phyloP scores from a whole-genome alignment of 345 rosid genomes.

The Gossypium raimondii region DNA sequence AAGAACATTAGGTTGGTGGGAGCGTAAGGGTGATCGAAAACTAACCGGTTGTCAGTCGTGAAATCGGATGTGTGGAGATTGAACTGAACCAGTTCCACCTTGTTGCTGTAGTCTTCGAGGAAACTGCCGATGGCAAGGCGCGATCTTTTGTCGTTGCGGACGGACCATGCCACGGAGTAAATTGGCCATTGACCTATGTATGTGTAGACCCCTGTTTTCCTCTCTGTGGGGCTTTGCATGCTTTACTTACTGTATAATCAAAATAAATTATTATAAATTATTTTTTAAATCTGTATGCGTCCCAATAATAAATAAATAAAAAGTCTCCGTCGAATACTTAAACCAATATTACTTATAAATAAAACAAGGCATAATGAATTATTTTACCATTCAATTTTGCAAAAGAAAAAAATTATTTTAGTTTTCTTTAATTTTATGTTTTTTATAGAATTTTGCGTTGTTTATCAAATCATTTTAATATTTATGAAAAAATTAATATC shows the following conservation, averaged over 20 bases:
- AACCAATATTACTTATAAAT: too few species aligned
- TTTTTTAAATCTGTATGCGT: too few species aligned
- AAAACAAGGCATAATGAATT: too few species aligned
- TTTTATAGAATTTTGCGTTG: too few species aligned
- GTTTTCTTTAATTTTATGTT: too few species aligned
- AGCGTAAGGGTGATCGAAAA: constrained; percentile 59
- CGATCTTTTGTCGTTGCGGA: constrained; percentile 31
- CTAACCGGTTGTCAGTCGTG: constrained; percentile 38
- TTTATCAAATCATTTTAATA: too few species aligned
- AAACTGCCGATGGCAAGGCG: constrained; percentile 58
- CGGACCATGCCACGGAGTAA: constrained; percentile 52
- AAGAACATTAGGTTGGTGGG: constrained; percentile 56
- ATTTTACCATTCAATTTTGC: too few species aligned
- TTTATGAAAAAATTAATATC: too few species aligned
- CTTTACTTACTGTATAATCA: not conserved
- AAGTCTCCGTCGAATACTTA: too few species aligned
- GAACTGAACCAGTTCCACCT: constrained; percentile 49
- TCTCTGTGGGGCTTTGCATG: constrained; percentile 40
- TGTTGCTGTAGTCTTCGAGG: constrained; percentile 51
- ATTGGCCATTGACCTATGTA: constrained; percentile 49
- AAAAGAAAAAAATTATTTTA: too few species aligned
- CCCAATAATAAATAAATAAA: too few species aligned
- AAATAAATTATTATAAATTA: too few species aligned
- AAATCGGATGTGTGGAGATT: constrained; percentile 31
- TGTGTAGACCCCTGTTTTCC: constrained; percentile 36